Percentiles rank a stretch among this genome's conserved stretches.
Conservation (phyloP, 768 basidiomycete species). For the Calocybe cyanea region DNA sequence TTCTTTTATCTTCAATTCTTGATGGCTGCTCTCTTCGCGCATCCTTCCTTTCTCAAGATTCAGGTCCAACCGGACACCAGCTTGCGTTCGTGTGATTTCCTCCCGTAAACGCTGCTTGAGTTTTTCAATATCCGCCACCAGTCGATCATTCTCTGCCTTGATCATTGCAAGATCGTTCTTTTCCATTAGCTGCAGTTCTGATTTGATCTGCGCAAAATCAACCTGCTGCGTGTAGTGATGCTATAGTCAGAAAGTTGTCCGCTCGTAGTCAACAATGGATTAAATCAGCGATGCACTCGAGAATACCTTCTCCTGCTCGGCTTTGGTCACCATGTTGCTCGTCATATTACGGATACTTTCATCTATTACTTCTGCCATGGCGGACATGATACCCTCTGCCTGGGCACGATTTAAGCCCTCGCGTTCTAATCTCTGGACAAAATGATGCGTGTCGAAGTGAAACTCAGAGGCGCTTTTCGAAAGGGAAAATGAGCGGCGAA, state of each 20-base stretch:
- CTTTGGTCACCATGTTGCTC: slow-evolving; percentile 91
- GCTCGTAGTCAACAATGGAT: background rate
- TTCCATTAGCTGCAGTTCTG: slow-evolving; percentile 93
- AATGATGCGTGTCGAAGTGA: slow-evolving; percentile 95
- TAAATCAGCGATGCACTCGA: background rate
- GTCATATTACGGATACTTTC: slow-evolving; percentile 97
- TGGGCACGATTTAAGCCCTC: slow-evolving; percentile 89
- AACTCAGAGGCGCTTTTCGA: slow-evolving; percentile 40
- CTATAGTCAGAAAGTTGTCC: slow-evolving; percentile 31
- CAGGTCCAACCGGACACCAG: slow-evolving; percentile 88
- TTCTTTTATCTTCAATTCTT: slow-evolving; percentile 96
- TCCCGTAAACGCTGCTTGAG: slow-evolving; percentile 90
- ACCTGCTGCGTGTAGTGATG: slow-evolving; percentile 94
- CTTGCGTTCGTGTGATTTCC: slow-evolving; percentile 89
- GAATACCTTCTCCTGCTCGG: slow-evolving; percentile 91
- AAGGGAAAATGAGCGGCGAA: slow-evolving; percentile 26
- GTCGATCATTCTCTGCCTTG: slow-evolving; percentile 95
- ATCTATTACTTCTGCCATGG: slow-evolving; percentile 95
- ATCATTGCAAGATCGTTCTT: slow-evolving; percentile 95
- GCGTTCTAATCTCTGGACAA: slow-evolving; percentile 84
- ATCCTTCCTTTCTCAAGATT: slow-evolving; percentile 97
- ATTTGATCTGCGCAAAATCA: slow-evolving; percentile 95
- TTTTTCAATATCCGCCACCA: slow-evolving; percentile 88
- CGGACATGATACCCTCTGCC: slow-evolving; percentile 95
- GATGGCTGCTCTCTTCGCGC: slow-evolving; percentile 86